phyloP scores from a whole-genome alignment of 768 basidiomycete species.

The Boletus tylopilopsis region DNA sequence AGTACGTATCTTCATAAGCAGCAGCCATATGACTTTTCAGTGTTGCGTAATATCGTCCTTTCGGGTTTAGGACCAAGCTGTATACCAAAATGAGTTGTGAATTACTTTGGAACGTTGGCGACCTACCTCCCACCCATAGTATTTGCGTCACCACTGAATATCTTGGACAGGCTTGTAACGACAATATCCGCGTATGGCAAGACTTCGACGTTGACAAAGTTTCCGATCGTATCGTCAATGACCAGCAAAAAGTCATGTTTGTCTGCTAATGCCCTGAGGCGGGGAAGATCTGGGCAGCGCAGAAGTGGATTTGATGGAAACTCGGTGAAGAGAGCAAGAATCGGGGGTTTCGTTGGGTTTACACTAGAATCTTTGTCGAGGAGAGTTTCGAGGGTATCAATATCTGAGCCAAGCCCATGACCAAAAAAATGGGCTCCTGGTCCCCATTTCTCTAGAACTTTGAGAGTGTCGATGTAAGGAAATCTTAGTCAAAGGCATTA shows the following conservation, averaged over 20 bases:
- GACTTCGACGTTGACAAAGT: constrained; percentile 90
- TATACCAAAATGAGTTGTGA: not conserved
- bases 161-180: constrained; percentile 87
- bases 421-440: constrained; percentile 91
- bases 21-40: constrained; percentile 59
- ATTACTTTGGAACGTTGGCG: not conserved
- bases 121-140: constrained; percentile 96
- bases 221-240: constrained; percentile 93
- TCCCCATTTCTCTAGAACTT: constrained; percentile 94
- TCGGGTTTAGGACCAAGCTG: constrained; percentile 87
- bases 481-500: constrained; percentile 50
- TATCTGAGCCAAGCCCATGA: constrained; percentile 68
- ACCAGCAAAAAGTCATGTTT: constrained; percentile 85
- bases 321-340: constrained; percentile 85
- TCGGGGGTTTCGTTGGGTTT: constrained; percentile 47
- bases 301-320: constrained; percentile 95
- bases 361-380: constrained; percentile 43
- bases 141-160: constrained; percentile 92
- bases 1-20: constrained; percentile 83
- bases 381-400: constrained; percentile 66
- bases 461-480: constrained; percentile 92
- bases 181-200: constrained; percentile 85
- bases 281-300: constrained; percentile 73
- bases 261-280: constrained; percentile 77
- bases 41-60: constrained; percentile 58